Evolutionary conservation across 192 early-diverging fungal species (phyloP), one percentile per base, ranked within the genome.

Genomic region (Phycomyces nitens): DNA sequence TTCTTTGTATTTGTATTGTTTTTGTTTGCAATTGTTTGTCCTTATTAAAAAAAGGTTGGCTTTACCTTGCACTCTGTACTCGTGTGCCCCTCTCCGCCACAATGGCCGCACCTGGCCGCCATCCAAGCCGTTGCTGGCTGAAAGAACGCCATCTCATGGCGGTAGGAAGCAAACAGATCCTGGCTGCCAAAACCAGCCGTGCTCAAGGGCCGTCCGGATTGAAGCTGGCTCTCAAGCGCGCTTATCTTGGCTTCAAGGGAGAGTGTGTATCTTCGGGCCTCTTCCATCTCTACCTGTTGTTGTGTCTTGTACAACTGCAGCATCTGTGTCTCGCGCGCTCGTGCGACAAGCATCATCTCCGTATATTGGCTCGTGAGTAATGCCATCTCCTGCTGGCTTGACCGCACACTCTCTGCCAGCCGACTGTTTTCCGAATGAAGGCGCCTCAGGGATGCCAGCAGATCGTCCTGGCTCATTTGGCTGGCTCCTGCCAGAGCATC

Each of bases 281-380:
- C 80, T 22, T 83, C 80, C 75, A 81, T 77, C 60, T 81, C 82
- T 1, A 59, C 59, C 20, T 77, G 63, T 57, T 77, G 80, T 22
- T 71, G 79, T 21, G 38, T n/a, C 47, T 65, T 52, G n/a, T 54
- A 65, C 53, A 55, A 56, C 16, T 65, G 39, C 16, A 39, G 39
- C 14, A n/a, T 51, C 27, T 59, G 58, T 15, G 67, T 54, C 39
- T 82, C 77, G 11, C 72, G 71, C 41, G 82, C 78, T 3, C 74
- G 78, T 1, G 73, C 68, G 34, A 80, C 54, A 8, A 63, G 55
- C 5, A 73, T 68, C 14, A 84, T 34, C 18, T 79, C 76, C 5
- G 71, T 73, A 26, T 77, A 83, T 5, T 75, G 73, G 24, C 53
- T 59, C 0, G 65, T 78, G 41, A 83, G 38, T 12, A 72, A 67